Evolutionary conservation across 2,329 filamentous ascomycete genomes (phyloP), one percentile per base, ranked within the genome.

Genomic region (Mycogone perniciosa): DNA sequence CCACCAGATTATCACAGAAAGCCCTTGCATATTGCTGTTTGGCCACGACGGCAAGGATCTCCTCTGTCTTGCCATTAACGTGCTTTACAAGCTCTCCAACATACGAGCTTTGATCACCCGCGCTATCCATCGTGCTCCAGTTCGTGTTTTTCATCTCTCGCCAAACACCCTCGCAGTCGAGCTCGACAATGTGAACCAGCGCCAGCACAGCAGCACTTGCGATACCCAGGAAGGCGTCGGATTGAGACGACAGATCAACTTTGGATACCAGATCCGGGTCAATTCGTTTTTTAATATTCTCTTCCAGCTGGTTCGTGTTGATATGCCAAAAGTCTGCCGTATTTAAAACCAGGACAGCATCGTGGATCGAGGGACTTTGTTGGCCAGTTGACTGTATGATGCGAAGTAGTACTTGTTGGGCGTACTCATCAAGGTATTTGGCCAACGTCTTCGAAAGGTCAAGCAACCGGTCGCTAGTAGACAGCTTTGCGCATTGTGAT

Each of bases 241-340:
- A 89, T 67, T 97, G 93, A 27, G 86, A 92, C 48, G 95, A 91
- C 20, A 99, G 72, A 66, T 97, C 92, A 6, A 99, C 86, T 55
- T 82, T 84, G 31, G 82, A 71, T 11, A 81, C 81, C 34, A 95
- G 74, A 2, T 90, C 87, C 42, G 81, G 76, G 57, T 97, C 93
- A 56, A 99, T 90, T 7, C 90, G 83, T 60, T 88, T 86, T 70
- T 89, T 92, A 68, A 99, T 91, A 67, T 88, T 96, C 61, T 97
- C 91, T 66, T 97, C 92, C 1, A 99, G 77, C 64, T 97, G 92
- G 44, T 85, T 90, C 44, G 90, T 93, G 31, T 95, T 97, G 29
- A 82, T 83, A 64, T 96, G 92, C 80, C 93, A 99, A 67, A 97
- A 99, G 64, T 99, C 93, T 1, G 93, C 92, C 1, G 93, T 97